Base-by-base conservation (phyloP, 495 filamentous ascomycete genomes). In the Saxophila tyrrhenica region DNA sequence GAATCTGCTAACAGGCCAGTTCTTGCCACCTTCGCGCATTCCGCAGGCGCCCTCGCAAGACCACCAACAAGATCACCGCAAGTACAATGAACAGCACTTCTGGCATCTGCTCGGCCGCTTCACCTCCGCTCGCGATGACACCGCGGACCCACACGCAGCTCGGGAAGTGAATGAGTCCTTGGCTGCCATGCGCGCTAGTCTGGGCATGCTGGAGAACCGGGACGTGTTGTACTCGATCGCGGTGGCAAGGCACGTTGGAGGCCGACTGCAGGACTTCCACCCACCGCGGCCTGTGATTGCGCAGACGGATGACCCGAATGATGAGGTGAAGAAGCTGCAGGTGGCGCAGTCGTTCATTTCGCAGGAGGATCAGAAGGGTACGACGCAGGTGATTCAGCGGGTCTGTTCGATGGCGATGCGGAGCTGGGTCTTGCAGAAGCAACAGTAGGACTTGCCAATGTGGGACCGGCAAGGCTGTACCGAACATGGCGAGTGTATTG, bases 181-280 rank as follows among this genome's bases (percentile, higher is more conserved):
- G 9, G 63, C 58, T 2, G 72, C 72, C 7, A 76, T 83, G 64
- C 82, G 88, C 42, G 73, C 75, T 39, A 69, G 90, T 3, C 75
- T 95, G 9, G 83, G 89, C 55, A 82, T 79, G 51, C 77, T 80
- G 19, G 89, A 95, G 70, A 91, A 90, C 62, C 81, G 89, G n/a
- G 89, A 95, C 59, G 86, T 94, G 8, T 76, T 94, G 29, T 95
- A 95, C 66, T 91, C 86, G 13, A 82, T 95, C 55, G 85, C 85
- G 22, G 80, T 94, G 49, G 80, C 83, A 10, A 80, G 89, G 19
- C 80, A 87, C 58, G 74, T 86, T 38, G 83, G 86, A 24, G 76
- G 78, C 38, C 78, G 82, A 17, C 78, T 84, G 66, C 75, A 73
- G 39, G 87, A 73, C 51, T 85, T 75, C 62, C 43, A 58, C 29